Percentiles rank a stretch among this genome's conserved stretches.
phyloP scores from a whole-genome alignment of 306 rosid species.

The Quercus variabilis region DNA sequence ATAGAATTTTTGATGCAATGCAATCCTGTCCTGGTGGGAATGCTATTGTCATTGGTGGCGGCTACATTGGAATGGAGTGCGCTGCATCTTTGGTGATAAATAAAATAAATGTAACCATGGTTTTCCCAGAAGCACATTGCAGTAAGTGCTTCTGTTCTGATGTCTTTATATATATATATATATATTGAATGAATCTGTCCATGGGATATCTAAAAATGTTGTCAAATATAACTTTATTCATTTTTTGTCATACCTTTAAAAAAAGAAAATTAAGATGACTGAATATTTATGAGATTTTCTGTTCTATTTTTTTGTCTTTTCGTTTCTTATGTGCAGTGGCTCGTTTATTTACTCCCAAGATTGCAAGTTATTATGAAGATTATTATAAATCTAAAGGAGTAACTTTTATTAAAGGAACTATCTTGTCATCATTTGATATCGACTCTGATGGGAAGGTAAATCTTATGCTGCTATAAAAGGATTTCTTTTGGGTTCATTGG shows the following conservation, averaged over 20 bases:
- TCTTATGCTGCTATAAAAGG: background rate
- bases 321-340: slow-evolving; percentile 63
- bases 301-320: background rate
- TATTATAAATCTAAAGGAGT: slow-evolving; percentile 84
- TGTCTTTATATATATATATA: no score
- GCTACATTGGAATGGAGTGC: slow-evolving; percentile 98
- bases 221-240: background rate
- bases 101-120: slow-evolving; percentile 84
- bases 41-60: slow-evolving; percentile 98
- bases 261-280: no score
- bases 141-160: slow-evolving; percentile 47
- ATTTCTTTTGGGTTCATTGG: background rate
- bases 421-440: slow-evolving; percentile 78
- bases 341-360: slow-evolving; percentile 88
- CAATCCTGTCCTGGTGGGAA: slow-evolving; percentile 70
- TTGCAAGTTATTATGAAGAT: slow-evolving; percentile 84
- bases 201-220: background rate
- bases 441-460: slow-evolving; percentile 74
- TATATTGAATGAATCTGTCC: background rate
- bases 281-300: no score
- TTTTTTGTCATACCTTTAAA: background rate
- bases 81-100: slow-evolving; percentile 94
- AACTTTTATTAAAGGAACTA: slow-evolving; percentile 83
- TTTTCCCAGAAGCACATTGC: slow-evolving; percentile 98
- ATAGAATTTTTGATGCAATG: slow-evolving; percentile 58